These are phyloP conservation scores for Nitzschia sp. DNA, from an alignment of 108 stramenopile genomes.

Conservation along the genomic window DNA sequence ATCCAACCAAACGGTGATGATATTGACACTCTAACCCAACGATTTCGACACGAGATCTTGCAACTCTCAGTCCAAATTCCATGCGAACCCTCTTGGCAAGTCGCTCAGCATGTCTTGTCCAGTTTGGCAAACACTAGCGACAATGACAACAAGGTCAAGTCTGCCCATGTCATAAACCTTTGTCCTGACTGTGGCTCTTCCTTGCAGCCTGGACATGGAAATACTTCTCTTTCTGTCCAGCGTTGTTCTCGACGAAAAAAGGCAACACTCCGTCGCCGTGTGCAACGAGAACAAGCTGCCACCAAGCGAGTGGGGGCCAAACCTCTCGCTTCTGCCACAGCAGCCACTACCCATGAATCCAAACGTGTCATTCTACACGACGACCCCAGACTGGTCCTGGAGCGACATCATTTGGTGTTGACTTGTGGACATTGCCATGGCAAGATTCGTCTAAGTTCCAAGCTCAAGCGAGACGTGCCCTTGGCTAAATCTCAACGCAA, in stretches of 20 bases:
- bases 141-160: not conserved
- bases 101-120: conserved; percentile 5
- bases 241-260: not conserved
- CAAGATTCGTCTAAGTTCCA: not conserved
- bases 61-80: not conserved
- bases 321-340: conserved; percentile 3
- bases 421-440: conserved; percentile 26
- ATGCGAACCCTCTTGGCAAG: conserved; percentile 5
- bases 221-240: conserved; percentile 16
- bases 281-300: conserved; percentile 13
- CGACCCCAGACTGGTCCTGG: conserved; percentile 16
- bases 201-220: conserved; percentile 33
- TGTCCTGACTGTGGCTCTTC: conserved; percentile 28
- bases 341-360: conserved; percentile 4
- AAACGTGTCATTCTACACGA: conserved; percentile 10
- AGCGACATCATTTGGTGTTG: conserved; percentile 28
- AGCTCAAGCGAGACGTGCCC: not conserved
- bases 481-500: not conserved
- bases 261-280: conserved; percentile 20
- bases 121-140: not conserved
- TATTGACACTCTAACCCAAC: not conserved
- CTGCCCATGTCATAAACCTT: not conserved
- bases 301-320: not conserved
- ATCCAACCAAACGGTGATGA: too few relatives aligned
- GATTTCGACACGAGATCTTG: conserved; percentile 7